Conservation (phyloP, 495 filamentous ascomycete species). For the Peziza echinospora region DNA sequence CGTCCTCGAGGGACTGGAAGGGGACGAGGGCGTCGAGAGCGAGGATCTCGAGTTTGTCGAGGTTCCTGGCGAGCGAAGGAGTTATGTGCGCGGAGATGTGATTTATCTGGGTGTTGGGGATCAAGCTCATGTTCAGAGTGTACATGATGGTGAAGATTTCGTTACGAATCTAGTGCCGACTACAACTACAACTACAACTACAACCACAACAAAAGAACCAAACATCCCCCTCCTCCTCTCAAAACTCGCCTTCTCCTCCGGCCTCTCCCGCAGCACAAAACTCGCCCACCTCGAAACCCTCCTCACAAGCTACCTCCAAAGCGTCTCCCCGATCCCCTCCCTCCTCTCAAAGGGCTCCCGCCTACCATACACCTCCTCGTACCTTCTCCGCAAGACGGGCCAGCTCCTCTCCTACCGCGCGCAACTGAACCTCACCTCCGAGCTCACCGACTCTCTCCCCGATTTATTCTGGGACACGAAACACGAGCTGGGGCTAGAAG, state of each 20-base stretch:
- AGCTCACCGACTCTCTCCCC: conserved; percentile 83
- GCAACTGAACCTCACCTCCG: conserved; percentile 89
- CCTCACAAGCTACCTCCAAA: conserved; percentile 64
- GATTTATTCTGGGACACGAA: conserved; percentile 93
- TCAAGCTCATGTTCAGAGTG: background rate
- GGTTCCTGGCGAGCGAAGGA: conserved; percentile 51
- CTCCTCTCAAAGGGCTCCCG: conserved; percentile 41
- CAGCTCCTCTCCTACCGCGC: conserved; percentile 77
- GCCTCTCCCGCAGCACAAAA: conserved; percentile 87
- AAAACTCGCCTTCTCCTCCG: conserved; percentile 91
- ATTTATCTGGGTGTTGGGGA: conserved; percentile 57
- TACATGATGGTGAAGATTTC: conserved; percentile 12
- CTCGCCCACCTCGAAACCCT: conserved; percentile 76
- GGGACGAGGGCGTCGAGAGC: conserved; percentile 42
- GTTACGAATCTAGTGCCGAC: background rate
- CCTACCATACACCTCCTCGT: conserved; percentile 47
- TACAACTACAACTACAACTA: background rate
- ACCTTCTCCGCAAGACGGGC: conserved; percentile 82
- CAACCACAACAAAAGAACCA: conserved; percentile 18
- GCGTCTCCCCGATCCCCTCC: conserved; percentile 57
- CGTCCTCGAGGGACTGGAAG: too few species aligned
- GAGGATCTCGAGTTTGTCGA: conserved; percentile 79
- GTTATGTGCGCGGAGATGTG: conserved; percentile 66
- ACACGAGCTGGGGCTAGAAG: conserved; percentile 69
- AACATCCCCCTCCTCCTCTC: conserved; percentile 41